A percentile compares a stretch with the other conserved stretches of the same genome.
Evolutionary conservation across 2,329 filamentous ascomycete genomes (phyloP).

Genomic region (Xylaria hypoxylon): DNA sequence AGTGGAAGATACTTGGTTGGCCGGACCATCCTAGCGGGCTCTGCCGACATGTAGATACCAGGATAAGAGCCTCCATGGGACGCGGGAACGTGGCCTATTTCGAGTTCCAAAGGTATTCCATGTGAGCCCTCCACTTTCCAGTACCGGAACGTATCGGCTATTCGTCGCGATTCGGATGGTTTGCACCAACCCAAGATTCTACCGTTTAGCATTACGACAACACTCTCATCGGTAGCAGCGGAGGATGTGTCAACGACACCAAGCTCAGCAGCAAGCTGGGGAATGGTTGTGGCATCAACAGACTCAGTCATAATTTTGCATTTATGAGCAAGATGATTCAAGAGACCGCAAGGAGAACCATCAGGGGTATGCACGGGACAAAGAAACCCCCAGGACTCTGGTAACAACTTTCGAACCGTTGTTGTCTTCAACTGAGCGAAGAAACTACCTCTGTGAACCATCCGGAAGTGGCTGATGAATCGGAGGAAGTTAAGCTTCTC

Average conservation of each 20-base stretch:
- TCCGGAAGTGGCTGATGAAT: conserved; percentile 98
- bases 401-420: conserved; percentile 92
- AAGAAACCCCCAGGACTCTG: conserved; percentile 97
- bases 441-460: conserved; percentile 99
- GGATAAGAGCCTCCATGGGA: conserved; percentile 95
- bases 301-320: conserved; percentile 85
- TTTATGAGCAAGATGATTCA: conserved; percentile 96
- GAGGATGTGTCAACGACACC: conserved; percentile 82
- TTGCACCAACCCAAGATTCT: conserved; percentile 90
- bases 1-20: conserved; percentile 93
- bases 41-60: conserved; percentile 92
- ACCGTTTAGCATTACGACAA: conserved; percentile 91
- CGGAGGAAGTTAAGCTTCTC: conserved; percentile 99
- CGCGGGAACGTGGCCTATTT: conserved; percentile 90
- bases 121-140: conserved; percentile 95
- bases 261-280: conserved; percentile 79
- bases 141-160: conserved; percentile 87
- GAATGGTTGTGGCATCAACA: conserved; percentile 79
- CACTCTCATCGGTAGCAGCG: conserved; percentile 82
- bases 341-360: conserved; percentile 90
- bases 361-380: conserved; percentile 98
- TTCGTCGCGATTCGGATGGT: conserved; percentile 81
- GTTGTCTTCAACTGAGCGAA: conserved; percentile 98
- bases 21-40: conserved; percentile 86
- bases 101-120: conserved; percentile 82